Evolutionary conservation across 2,329 filamentous ascomycete species (phyloP), one percentile per base, ranked within the genome.

Genomic region (Verticillium tricorpus): DNA sequence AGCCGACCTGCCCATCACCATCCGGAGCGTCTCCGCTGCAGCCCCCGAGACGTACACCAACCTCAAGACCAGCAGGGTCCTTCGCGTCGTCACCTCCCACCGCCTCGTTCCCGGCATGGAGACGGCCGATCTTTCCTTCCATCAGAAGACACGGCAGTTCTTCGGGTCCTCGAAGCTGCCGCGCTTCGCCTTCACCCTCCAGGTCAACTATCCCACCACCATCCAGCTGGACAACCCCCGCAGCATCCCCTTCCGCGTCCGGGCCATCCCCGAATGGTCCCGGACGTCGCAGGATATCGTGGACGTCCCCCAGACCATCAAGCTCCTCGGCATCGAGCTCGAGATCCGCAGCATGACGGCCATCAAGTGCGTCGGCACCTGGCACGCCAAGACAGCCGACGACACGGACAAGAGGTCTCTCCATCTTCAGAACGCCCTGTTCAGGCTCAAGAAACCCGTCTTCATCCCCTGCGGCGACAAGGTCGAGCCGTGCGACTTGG

Each of bases 121-220:
- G 22, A 32, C 69, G 4, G 68, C 58, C 0, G 67, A 72, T 2
- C 59, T 78, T 17, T 68, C 69, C 0, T 66, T 78, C 32, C 71
- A 67, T 12, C 72, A 76, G 56, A 76, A 70, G 60, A 67, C 70
- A 1, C 71, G 70, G 9, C 69, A 71, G 37, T 57, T 76, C 2
- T 71, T 78, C 5, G 63, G 64, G 2, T 70, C 70, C 0, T 71
- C 73, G 12, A 74, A 69, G n/a, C 69, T 76, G 0, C 77, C 77
- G 0, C 37, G 58, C 1, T 69, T 77, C 2, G 34, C 25, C 0
- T 77, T 71, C 45, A 60, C 64, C 0, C 19, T 76, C 1, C 59
- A 70, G 6, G 58, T 74, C 1, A 63, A 68, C 2, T 64, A 66
- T 1, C 76, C 77, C 0, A 57, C 56, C 0, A 62, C 69, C 0